A percentile compares a stretch with the other conserved stretches of the same genome.
Conservation (phyloP, 208 protist genomes). For the Acanthamoeba culbertsoni region DNA sequence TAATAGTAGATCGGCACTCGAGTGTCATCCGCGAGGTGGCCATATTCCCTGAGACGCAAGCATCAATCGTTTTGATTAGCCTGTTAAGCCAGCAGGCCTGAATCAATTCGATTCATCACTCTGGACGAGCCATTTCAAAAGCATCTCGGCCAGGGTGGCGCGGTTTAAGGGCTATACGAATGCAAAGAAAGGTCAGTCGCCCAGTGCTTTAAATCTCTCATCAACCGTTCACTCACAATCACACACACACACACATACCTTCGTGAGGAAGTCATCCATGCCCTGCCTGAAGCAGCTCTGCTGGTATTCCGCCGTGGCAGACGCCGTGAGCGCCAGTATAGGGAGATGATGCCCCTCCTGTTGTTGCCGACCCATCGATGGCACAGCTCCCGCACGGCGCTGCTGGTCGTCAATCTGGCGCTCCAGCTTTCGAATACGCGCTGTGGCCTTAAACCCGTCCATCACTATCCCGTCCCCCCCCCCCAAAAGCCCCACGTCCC, state of each 20-base stretch:
- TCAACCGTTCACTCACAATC: too few species aligned
- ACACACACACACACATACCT: too few species aligned
- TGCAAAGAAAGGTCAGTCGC: not conserved
- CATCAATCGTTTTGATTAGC: too few species aligned
- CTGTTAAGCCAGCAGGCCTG: too few species aligned
- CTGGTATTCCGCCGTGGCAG: not conserved
- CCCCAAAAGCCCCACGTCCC: too few species aligned
- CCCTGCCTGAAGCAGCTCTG: not conserved
- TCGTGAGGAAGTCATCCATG: not conserved
- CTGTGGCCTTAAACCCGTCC: conserved; percentile 47
- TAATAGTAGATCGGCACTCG: too few species aligned
- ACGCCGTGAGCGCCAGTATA: not conserved
- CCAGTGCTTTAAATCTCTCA: too few species aligned
- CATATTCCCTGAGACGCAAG: too few species aligned
- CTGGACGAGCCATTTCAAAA: not conserved
- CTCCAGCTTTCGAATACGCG: conserved; percentile 11
- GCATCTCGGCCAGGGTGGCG: not conserved
- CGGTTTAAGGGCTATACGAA: not conserved
- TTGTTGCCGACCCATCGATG: not conserved
- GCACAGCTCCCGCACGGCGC: not conserved
- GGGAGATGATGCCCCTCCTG: not conserved
- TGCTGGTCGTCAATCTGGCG: not conserved
- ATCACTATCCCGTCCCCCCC: not conserved
- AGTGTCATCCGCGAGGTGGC: too few species aligned
- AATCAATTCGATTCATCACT: too few species aligned